Evolutionary conservation across 2,329 filamentous ascomycete genomes (phyloP).

Genomic region (Nigrospora oryzae): DNA sequence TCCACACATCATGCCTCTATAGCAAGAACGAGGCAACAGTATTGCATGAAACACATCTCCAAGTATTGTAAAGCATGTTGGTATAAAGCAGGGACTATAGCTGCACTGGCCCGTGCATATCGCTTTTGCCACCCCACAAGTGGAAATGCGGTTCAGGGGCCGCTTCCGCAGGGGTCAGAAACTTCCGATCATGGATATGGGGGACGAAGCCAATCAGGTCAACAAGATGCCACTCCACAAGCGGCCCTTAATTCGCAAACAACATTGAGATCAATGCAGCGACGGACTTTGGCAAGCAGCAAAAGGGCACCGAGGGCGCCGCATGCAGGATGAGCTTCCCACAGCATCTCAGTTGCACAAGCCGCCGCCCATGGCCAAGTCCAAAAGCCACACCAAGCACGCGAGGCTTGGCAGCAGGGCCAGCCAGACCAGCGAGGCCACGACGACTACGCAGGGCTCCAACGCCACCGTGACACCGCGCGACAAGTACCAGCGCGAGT

Average conservation of each 20-base stretch:
- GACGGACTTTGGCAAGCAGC: neutral
- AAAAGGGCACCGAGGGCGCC: neutral
- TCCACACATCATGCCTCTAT: too few relatives aligned
- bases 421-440: slow-evolving; percentile 24
- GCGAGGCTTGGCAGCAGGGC: slow-evolving; percentile 6
- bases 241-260: slow-evolving; percentile 4
- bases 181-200: too few relatives aligned
- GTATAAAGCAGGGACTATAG: too few relatives aligned
- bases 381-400: slow-evolving; percentile 1
- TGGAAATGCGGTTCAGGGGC: too few relatives aligned
- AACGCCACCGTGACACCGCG: slow-evolving; percentile 14
- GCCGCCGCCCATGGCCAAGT: slow-evolving; percentile 2
- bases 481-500: slow-evolving; percentile 25
- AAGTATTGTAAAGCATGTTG: too few relatives aligned
- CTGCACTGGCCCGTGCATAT: too few relatives aligned
- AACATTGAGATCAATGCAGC: slow-evolving; percentile 2
- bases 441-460: slow-evolving; percentile 12
- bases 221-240: slow-evolving; percentile 4
- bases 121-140: too few relatives aligned
- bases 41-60: too few relatives aligned
- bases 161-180: too few relatives aligned
- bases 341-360: neutral
- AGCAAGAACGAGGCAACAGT: too few relatives aligned
- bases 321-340: neutral
- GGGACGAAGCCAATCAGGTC: neutral